Conservation (phyloP, 2,329 filamentous ascomycete species). For the Waltergamsia citrina region DNA sequence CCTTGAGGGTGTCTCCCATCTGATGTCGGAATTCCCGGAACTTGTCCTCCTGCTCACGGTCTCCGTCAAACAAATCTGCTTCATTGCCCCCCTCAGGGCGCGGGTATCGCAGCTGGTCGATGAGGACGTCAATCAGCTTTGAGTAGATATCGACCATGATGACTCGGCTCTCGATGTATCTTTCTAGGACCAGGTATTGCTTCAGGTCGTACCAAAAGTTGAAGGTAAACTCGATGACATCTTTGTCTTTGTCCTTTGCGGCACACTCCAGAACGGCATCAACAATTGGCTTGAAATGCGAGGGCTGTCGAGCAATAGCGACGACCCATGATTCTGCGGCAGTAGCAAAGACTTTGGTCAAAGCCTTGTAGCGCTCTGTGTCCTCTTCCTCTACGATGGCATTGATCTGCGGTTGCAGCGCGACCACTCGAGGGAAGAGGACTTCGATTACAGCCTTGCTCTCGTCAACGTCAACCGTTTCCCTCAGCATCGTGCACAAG, state of each 20-base stretch:
- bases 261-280: slow-evolving; percentile 90
- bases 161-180: slow-evolving; percentile 73
- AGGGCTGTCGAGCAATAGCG: slow-evolving; percentile 74
- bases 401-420: slow-evolving; percentile 66
- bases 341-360: slow-evolving; percentile 86
- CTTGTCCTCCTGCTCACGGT: slow-evolving; percentile 91
- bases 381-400: slow-evolving; percentile 74
- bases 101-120: slow-evolving; percentile 84
- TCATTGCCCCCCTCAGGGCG: slow-evolving; percentile 64
- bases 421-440: slow-evolving; percentile 72
- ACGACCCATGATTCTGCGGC: slow-evolving; percentile 93
- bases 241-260: slow-evolving; percentile 74
- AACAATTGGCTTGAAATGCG: slow-evolving; percentile 74
- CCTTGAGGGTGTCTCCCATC: slow-evolving; percentile 97
- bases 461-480: slow-evolving; percentile 91
- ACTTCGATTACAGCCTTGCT: slow-evolving; percentile 71
- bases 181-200: slow-evolving; percentile 85
- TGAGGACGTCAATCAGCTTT: slow-evolving; percentile 84
- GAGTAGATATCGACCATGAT: slow-evolving; percentile 76
- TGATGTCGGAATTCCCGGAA: slow-evolving; percentile 94
- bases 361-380: slow-evolving; percentile 72
- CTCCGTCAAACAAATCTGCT: slow-evolving; percentile 84
- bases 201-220: slow-evolving; percentile 98
- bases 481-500: slow-evolving; percentile 80
- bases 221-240: slow-evolving; percentile 90